Base-by-base conservation (phyloP, 768 basidiomycete species). In the Psilocybe sp. region DNA sequence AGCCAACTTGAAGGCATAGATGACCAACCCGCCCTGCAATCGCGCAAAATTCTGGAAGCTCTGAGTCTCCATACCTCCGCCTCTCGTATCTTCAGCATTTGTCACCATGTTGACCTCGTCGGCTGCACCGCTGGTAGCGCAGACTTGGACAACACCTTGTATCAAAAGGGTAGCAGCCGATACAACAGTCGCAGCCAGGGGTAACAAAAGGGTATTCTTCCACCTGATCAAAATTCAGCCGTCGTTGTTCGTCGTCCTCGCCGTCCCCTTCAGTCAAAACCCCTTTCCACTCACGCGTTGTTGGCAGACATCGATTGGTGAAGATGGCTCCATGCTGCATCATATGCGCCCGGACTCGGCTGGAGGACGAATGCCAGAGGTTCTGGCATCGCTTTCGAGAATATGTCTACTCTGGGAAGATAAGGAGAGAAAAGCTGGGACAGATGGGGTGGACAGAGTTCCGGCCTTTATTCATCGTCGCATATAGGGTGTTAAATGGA, bases 1-100 rank as follows among this genome's bases (percentile, higher is more conserved):
- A 10, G 46, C 39, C 3, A 51, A 1, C 45, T 51, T 56, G 50
- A 59, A 59, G 0, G 20, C 32, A 40, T 45, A 56, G 14, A 56
- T 54, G 11, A 41, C 45, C 1, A 3, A 23, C 14, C 54, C 54
- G 5, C 58, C 54, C 18, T 53, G 44, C 9, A 14, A 23, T n/a
- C 35, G 46, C 15, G 44, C 35, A 19, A 43, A 38, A 4, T 28
- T 32, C 31, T 50, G 49, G 10, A 55, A 12, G 19, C 19, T 36
- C n/a, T n/a, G n/a, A n/a, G n/a, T n/a, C n/a, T 41, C 42, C 6
- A 38, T 10, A 43, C 37, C 14, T 11, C 49, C 20, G 44, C 42
- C 23, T 4, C 23, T 3, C n/a, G 6, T 14, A 32, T 42, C 31
- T 43, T 34, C 18, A 28, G 32, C 23, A 32, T 32, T 13, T 13